These are phyloP conservation scores for Acacia pycnantha DNA, from an alignment of 331 rosid genomes.

Conservation along the genomic window DNA sequence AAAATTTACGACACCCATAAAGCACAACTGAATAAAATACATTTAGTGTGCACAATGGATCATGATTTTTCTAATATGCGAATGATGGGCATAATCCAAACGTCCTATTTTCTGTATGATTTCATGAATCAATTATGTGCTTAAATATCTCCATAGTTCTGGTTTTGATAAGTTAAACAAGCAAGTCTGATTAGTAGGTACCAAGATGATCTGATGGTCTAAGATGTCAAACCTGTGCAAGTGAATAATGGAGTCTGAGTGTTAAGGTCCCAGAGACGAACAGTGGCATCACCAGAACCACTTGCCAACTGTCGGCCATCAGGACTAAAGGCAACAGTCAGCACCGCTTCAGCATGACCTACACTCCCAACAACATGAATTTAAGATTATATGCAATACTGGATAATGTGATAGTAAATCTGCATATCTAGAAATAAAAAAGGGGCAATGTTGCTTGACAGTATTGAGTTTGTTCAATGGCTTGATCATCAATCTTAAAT, in stretches of 20 bases:
- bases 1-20: background rate
- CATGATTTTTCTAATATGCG: background rate
- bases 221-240: constrained; percentile 69
- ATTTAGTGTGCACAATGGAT: constrained; percentile 17
- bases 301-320: constrained; percentile 90
- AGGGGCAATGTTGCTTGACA: background rate
- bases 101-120: background rate
- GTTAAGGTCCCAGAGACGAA: constrained; percentile 85
- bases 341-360: constrained; percentile 92
- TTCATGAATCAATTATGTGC: constrained; percentile 6
- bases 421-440: background rate
- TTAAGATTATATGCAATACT: background rate
- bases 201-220: constrained; percentile 27
- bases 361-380: constrained; percentile 25
- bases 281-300: constrained; percentile 96
- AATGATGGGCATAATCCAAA: background rate
- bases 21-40: constrained; percentile 1
- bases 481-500: background rate
- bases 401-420: background rate
- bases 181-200: background rate
- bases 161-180: constrained; percentile 11
- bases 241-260: constrained; percentile 90
- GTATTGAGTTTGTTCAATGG: too few relatives aligned
- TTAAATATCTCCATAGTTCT: background rate
- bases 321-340: constrained; percentile 89